Conservation (phyloP, 1,284 basidiomycete genomes). For the Trametes versicolor region DNA sequence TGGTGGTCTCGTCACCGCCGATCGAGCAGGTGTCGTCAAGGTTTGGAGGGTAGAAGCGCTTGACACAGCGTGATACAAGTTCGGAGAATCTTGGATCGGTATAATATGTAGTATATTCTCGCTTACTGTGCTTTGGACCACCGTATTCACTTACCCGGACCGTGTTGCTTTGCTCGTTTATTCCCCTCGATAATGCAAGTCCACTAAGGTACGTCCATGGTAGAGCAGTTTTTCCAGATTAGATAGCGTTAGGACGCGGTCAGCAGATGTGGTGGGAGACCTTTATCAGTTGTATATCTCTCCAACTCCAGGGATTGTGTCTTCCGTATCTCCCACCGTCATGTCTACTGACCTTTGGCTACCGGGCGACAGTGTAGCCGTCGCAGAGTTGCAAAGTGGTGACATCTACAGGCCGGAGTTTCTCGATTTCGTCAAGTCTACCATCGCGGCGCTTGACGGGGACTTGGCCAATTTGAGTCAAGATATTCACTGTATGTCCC, state of each 20-base stretch:
- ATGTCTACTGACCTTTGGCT: slow-evolving; percentile 22
- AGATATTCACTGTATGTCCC: slow-evolving; percentile 69
- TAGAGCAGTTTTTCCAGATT: neutral
- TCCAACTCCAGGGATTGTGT: neutral
- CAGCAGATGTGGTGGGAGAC: neutral
- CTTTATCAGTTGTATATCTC: neutral
- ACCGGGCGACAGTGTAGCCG: slow-evolving; percentile 14
- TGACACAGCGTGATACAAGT: slow-evolving; percentile 43
- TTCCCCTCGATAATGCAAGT: no score
- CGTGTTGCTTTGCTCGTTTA: neutral
- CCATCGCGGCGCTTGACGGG: slow-evolving; percentile 58
- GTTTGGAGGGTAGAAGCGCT: slow-evolving; percentile 78
- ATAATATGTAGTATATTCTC: slow-evolving; percentile 4
- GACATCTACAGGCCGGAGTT: slow-evolving; percentile 45
- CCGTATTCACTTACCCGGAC: neutral
- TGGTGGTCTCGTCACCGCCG: slow-evolving; percentile 87
- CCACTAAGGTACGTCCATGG: no score
- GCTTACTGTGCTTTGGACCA: neutral
- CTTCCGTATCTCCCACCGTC: slow-evolving; percentile 1
- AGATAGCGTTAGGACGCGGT: neutral
- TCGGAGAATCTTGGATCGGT: neutral
- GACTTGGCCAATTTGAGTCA: slow-evolving; percentile 68
- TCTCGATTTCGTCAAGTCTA: slow-evolving; percentile 62
- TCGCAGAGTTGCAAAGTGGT: slow-evolving; percentile 8
- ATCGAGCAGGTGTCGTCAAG: slow-evolving; percentile 83